Evolutionary conservation across 2,329 filamentous ascomycete genomes (phyloP).

Genomic region (Salinomyces thailandicus): DNA sequence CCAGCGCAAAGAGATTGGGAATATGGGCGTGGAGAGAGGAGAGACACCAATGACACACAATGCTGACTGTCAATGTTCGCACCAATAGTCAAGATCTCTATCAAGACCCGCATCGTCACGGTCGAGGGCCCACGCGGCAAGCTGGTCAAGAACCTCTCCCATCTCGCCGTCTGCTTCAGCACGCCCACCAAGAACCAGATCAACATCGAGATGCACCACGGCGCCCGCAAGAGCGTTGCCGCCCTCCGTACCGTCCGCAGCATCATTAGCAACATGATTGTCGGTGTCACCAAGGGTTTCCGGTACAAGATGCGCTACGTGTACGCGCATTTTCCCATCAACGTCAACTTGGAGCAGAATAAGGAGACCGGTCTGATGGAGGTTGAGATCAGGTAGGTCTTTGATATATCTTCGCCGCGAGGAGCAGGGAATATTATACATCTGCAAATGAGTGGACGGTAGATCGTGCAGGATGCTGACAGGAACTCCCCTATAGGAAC

Average conservation of each 20-base stretch:
- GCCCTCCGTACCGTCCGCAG: slow-evolving; percentile 96
- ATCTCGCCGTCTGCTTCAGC: slow-evolving; percentile 93
- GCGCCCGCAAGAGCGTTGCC: slow-evolving; percentile 93
- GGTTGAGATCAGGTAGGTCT: slow-evolving; percentile 80
- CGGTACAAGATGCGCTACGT: slow-evolving; percentile 99
- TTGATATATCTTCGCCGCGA: too few relatives aligned
- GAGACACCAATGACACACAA: too few relatives aligned
- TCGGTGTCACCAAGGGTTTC: slow-evolving; percentile 97
- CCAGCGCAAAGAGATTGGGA: too few relatives aligned
- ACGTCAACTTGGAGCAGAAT: slow-evolving; percentile 99
- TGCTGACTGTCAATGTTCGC: too few relatives aligned
- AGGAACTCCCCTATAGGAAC: slow-evolving; percentile 57
- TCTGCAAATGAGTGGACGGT: not conserved
- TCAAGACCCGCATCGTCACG: slow-evolving; percentile 93
- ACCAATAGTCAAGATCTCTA: slow-evolving; percentile 79
- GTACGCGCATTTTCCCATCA: slow-evolving; percentile 99
- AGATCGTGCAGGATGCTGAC: slow-evolving; percentile 4
- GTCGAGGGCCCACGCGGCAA: slow-evolving; percentile 97
- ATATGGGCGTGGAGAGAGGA: too few relatives aligned
- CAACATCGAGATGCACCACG: slow-evolving; percentile 98
- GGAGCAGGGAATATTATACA: too few relatives aligned
- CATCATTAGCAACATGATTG: slow-evolving; percentile 97
- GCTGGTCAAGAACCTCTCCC: slow-evolving; percentile 91
- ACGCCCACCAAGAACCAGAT: slow-evolving; percentile 76
- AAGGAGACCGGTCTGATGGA: slow-evolving; percentile 74